Evolutionary conservation across 306 rosid species (phyloP).

Genomic region (Quercus bicolor): DNA sequence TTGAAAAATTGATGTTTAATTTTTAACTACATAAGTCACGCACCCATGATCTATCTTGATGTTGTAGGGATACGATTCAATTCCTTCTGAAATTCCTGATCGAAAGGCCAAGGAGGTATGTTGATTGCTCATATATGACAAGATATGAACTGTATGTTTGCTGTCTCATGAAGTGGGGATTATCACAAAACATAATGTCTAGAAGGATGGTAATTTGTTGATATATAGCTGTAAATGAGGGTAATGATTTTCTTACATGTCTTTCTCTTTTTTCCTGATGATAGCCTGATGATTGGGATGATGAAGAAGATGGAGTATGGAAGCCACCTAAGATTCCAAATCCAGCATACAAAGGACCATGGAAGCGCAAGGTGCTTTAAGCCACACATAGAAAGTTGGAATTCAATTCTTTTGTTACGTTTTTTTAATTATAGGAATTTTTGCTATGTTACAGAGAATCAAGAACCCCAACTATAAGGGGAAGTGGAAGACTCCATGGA

Average conservation of each 20-base stretch:
- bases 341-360: slow-evolving; percentile 93
- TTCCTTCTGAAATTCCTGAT: slow-evolving; percentile 83
- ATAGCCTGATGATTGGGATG: slow-evolving; percentile 91
- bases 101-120: slow-evolving; percentile 78
- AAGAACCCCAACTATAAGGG: slow-evolving; percentile 96
- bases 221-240: neutral
- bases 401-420: neutral
- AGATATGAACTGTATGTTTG: slow-evolving; percentile 6
- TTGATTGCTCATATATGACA: slow-evolving; percentile 8
- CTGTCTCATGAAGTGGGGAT: neutral
- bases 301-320: slow-evolving; percentile 88
- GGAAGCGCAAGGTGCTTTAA: slow-evolving; percentile 80
- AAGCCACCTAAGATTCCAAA: slow-evolving; percentile 82
- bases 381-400: slow-evolving; percentile 16
- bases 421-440: slow-evolving; percentile 23
- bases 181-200: neutral
- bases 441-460: slow-evolving; percentile 60
- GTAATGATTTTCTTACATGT: slow-evolving; percentile 1
- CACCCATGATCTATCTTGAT: slow-evolving; percentile 1
- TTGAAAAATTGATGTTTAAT: neutral
- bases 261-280: slow-evolving; percentile 3
- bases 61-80: slow-evolving; percentile 77
- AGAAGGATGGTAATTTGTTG: slow-evolving; percentile 1
- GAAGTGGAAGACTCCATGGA: slow-evolving; percentile 90
- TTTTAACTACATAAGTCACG: neutral